Evolutionary conservation across 257 asterid species (phyloP).

Genomic region (Plectranthus barbatus): DNA sequence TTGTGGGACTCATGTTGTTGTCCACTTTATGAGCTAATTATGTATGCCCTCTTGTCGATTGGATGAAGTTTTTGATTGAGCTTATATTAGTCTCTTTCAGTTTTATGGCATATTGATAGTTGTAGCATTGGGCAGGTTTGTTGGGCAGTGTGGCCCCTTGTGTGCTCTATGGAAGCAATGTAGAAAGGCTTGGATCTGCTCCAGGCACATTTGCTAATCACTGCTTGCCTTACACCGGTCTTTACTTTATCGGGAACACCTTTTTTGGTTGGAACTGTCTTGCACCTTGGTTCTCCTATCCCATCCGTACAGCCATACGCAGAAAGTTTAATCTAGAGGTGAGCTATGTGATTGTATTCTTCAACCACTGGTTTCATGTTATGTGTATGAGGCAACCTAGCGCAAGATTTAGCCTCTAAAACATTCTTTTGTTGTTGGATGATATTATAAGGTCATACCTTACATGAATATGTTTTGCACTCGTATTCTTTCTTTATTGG

Average conservation of each 20-base stretch:
- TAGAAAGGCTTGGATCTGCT: slow-evolving; percentile 65
- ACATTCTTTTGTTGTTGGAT: not conserved
- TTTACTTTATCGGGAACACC: slow-evolving; percentile 61
- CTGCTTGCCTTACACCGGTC: slow-evolving; percentile 84
- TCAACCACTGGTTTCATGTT: not conserved
- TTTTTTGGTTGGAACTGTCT: slow-evolving; percentile 74
- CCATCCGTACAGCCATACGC: slow-evolving; percentile 78
- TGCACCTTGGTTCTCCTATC: slow-evolving; percentile 82
- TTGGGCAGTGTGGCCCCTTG: slow-evolving; percentile 85
- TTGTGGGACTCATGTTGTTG: not conserved
- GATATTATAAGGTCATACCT: not conserved
- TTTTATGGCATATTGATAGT: not conserved
- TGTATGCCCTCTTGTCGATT: not conserved
- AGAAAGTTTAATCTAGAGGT: slow-evolving; percentile 87
- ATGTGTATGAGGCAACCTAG: not conserved
- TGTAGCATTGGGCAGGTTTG: slow-evolving; percentile 48
- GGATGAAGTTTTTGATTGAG: not conserved
- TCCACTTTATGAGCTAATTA: not conserved
- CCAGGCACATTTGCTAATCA: slow-evolving; percentile 71
- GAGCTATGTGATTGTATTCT: not conserved
- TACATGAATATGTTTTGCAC: not conserved
- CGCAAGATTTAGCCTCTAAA: not conserved
- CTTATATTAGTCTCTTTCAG: not conserved
- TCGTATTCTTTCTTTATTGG: too few relatives aligned
- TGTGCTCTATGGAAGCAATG: slow-evolving; percentile 84